These are phyloP conservation scores for Petrea volubilis DNA, from an alignment of 257 asterid genomes.

Conservation along the genomic window DNA sequence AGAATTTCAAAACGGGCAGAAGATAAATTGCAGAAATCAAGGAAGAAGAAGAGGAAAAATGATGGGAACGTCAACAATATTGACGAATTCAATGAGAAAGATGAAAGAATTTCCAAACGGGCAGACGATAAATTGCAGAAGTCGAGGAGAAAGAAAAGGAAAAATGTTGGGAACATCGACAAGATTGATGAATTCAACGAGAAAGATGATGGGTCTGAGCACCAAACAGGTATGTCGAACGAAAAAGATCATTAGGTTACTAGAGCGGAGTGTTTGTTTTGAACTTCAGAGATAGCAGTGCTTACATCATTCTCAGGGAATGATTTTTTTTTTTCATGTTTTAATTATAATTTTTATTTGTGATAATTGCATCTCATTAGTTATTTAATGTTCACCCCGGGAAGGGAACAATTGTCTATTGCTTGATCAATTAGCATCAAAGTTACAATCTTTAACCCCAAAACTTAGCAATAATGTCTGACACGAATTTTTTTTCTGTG, in stretches of 20 bases:
- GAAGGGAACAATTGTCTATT: no score
- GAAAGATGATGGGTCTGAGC: conserved; percentile 25
- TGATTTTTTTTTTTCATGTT: no score
- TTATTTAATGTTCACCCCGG: background rate
- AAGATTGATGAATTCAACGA: conserved; percentile 20
- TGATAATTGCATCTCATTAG: no score
- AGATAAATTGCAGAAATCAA: conserved; percentile 32
- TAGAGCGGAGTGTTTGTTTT: background rate
- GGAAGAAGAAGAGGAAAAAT: conserved; percentile 44
- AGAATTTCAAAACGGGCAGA: conserved; percentile 25
- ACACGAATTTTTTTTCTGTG: background rate
- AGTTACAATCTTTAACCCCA: no score
- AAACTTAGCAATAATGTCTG: no score
- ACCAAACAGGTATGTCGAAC: conserved; percentile 34
- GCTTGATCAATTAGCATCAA: no score
- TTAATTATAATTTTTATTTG: no score
- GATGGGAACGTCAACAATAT: conserved; percentile 19
- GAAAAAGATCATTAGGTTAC: background rate
- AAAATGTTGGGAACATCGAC: conserved; percentile 23
- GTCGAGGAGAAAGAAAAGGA: conserved; percentile 44
- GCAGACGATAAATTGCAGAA: conserved; percentile 31
- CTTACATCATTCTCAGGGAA: background rate
- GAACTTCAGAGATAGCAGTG: background rate
- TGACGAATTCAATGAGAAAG: conserved; percentile 22
- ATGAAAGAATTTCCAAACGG: conserved; percentile 25